phyloP scores from a whole-genome alignment of 805 yeast genomes.

The Pichia pseudocactophila region DNA sequence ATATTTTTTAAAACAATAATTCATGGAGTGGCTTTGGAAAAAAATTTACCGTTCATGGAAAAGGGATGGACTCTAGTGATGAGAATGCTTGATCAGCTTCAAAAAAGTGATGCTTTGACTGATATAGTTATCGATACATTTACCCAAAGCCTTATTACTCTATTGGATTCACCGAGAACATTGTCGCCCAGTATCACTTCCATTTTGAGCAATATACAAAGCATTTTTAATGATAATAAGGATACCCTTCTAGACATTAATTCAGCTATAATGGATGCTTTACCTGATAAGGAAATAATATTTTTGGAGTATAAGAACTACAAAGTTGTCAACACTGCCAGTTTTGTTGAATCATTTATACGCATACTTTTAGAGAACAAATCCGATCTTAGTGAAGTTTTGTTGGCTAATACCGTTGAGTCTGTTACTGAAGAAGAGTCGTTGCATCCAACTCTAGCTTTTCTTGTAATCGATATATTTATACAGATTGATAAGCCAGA shows the following conservation, averaged over 20 bases:
- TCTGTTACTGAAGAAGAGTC: constrained; percentile 15
- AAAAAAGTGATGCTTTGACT: constrained; percentile 1
- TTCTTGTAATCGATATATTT: constrained; percentile 22
- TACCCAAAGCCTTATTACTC: constrained; percentile 9
- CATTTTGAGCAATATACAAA: constrained; percentile 10
- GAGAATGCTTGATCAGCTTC: constrained; percentile 6
- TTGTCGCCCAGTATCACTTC: constrained; percentile 9
- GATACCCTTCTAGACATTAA: constrained; percentile 19
- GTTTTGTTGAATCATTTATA: constrained; percentile 21
- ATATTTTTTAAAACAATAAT: constrained; percentile 14
- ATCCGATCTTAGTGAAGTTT: constrained; percentile 15
- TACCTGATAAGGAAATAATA: constrained; percentile 18
- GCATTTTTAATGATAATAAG: constrained; percentile 13
- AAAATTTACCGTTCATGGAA: constrained; percentile 14
- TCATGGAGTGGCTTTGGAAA: constrained; percentile 19
- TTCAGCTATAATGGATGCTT: constrained; percentile 16
- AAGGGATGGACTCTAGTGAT: constrained; percentile 24
- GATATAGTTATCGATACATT: constrained; percentile 9
- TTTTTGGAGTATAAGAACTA: constrained; percentile 11
- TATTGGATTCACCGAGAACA: constrained; percentile 15
- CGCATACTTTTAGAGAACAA: constrained; percentile 12
- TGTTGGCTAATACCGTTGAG: constrained; percentile 21
- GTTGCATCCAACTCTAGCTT: constrained; percentile 18
- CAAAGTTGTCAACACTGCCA: constrained; percentile 6
- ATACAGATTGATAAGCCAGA: constrained; percentile 18